A percentile compares a stretch with the other conserved stretches of the same genome.
phyloP scores from a whole-genome alignment of 1,284 basidiomycete genomes.

The Schizopora paradoxa region DNA sequence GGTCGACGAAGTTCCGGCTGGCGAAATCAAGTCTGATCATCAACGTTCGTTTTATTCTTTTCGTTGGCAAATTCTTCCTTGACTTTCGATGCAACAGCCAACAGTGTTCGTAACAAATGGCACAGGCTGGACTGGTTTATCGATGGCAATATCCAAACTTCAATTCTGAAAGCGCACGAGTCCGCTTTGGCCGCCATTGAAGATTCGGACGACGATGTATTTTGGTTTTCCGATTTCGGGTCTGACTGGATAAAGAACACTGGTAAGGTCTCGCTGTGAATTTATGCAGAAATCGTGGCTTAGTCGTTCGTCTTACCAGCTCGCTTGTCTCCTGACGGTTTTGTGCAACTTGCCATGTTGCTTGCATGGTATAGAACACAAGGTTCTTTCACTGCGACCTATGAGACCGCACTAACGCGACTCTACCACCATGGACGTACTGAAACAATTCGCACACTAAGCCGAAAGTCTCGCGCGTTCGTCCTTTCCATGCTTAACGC shows the following conservation, averaged over 20 bases:
- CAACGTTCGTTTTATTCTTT: no score
- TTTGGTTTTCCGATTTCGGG: slow-evolving; percentile 87
- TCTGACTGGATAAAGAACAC: slow-evolving; percentile 85
- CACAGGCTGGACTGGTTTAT: slow-evolving; percentile 72
- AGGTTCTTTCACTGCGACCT: slow-evolving; percentile 81
- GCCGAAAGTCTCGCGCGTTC: slow-evolving; percentile 73
- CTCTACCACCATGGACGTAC: slow-evolving; percentile 89
- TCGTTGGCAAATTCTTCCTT: no score
- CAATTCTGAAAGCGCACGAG: slow-evolving; percentile 56
- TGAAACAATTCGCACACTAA: slow-evolving; percentile 84
- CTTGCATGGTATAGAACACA: slow-evolving; percentile 86
- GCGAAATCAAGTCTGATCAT: slow-evolving; percentile 41
- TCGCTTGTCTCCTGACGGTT: slow-evolving; percentile 83
- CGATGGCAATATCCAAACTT: slow-evolving; percentile 54
- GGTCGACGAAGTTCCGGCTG: slow-evolving; percentile 52
- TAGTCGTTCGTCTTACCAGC: slow-evolving; percentile 27
- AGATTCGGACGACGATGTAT: slow-evolving; percentile 80
- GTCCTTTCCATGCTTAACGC: slow-evolving; percentile 73
- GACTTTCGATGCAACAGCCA: no score
- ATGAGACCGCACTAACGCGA: slow-evolving; percentile 93
- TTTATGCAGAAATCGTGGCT: slow-evolving; percentile 6
- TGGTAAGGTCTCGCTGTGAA: slow-evolving; percentile 37
- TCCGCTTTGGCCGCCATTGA: slow-evolving; percentile 60
- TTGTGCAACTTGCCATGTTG: slow-evolving; percentile 90
- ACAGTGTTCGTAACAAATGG: slow-evolving; percentile 49